Evolutionary conservation across 805 yeast species (phyloP), one percentile per base, ranked within the genome.

Genomic region (Metschnikowia henanensis): DNA sequence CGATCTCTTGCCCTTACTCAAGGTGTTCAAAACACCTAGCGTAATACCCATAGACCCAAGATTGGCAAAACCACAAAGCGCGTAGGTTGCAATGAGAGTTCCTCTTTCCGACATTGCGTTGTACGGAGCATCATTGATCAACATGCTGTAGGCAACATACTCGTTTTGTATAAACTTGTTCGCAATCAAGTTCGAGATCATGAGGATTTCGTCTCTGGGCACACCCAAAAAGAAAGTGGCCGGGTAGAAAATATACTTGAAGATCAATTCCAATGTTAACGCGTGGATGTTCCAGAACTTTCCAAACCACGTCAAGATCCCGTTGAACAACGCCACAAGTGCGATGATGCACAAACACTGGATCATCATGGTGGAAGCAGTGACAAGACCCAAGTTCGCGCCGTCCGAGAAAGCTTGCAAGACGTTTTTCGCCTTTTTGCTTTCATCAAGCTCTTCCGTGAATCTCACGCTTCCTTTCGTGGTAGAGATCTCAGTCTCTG

Each of bases 301-400:
- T 47, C 83, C 84, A 50, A 80, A 81, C 80, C 82, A 80, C 4
- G 78, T 70, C 48, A 80, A 68, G 20, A 80, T 55, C 6, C 77
- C 83, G 56, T 80, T 78, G 53, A 75, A 59, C 52, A 81, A 66
- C 5, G 83, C 74, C 44, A 80, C 83, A 33, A 79, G 58, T 1
- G 79, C 81, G 64, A 81, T 81, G 55, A 80, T 80, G 71, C 84
- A 79, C 65, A 80, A 55, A 59, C 79, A 71, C 55, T 79, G 81
- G 45, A 80, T 68, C 71, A 76, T 56, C 67, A 80, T 77, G 20
- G 82, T 70, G 22, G 76, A 75, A 1, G 83, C 84, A 44, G 80
- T 75, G 47, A 66, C 64, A 29, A 80, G 62, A 42, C 86, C 86
- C 49, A 80, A 67, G 60, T 73, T 65, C 19, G 84, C 83, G 46